Conservation (phyloP, 345 rosid genomes). For the Microthlaspi erraticum region DNA sequence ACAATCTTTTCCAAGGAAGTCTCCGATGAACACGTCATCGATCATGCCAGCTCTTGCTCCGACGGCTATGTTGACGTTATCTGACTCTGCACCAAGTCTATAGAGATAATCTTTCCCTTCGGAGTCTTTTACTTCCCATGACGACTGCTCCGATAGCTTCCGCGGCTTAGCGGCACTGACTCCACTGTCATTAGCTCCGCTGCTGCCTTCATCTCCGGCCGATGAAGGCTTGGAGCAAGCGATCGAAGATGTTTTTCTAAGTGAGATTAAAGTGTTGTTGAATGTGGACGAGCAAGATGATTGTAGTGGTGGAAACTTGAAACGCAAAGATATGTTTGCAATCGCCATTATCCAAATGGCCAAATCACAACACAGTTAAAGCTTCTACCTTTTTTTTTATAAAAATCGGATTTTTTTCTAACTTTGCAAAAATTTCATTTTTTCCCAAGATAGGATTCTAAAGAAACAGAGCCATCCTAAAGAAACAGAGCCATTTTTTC, state of each 20-base stretch:
- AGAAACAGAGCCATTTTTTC: conserved; percentile 33
- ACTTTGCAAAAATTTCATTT: no score
- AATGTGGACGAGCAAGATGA: conserved; percentile 40
- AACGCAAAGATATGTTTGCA: conserved; percentile 43
- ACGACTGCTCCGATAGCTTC: conserved; percentile 80
- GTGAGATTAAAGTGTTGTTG: conserved; percentile 15
- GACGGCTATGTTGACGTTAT: conserved; percentile 83
- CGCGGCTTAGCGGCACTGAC: conserved; percentile 31
- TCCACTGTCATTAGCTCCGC: conserved; percentile 25
- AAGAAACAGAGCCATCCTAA: no score
- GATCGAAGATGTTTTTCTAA: conserved; percentile 36
- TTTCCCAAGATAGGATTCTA: conserved; percentile 17
- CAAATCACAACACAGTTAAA: conserved; percentile 6
- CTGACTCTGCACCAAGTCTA: conserved; percentile 83
- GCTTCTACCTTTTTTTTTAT: conserved; percentile 6
- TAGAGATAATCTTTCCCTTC: conserved; percentile 84
- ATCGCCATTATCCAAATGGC: conserved; percentile 35
- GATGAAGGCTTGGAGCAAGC: conserved; percentile 51
- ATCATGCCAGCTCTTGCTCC: conserved; percentile 84
- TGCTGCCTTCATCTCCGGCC: conserved; percentile 15
- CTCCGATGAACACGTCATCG: conserved; percentile 80
- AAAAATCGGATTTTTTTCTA: not conserved
- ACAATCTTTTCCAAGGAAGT: conserved; percentile 93
- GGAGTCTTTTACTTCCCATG: conserved; percentile 85
- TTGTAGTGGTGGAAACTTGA: conserved; percentile 37